Conservation (phyloP, 257 asterid genomes). For the Solanum habrochaites region DNA sequence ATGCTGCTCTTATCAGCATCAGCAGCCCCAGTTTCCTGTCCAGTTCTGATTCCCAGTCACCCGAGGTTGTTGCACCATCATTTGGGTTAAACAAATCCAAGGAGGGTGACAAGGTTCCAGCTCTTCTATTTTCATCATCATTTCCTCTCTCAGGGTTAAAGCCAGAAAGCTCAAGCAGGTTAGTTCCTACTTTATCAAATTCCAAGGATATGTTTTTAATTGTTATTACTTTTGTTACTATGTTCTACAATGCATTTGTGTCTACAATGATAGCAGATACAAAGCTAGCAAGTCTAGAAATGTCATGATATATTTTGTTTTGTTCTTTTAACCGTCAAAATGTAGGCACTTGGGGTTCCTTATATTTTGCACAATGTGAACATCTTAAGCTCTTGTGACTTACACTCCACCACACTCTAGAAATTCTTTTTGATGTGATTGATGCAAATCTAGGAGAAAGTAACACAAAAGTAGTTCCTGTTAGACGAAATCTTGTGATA, state of each 20-base stretch:
- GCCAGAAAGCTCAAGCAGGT: constrained; percentile 15
- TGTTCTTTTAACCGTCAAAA: neutral
- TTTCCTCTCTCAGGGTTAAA: neutral
- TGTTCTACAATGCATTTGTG: neutral
- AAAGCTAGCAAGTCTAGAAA: neutral
- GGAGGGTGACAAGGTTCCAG: constrained; percentile 8
- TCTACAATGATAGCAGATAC: neutral
- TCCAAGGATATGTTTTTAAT: neutral
- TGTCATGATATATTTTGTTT: neutral
- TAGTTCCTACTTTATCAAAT: neutral
- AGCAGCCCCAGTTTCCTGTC: constrained; percentile 5
- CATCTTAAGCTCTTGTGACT: neutral
- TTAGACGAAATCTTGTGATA: neutral
- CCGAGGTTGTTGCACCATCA: neutral
- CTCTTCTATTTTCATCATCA: constrained; percentile 9
- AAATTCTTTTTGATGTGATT: neutral
- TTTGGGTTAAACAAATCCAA: constrained; percentile 18
- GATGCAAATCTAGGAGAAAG: neutral
- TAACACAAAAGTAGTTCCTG: neutral
- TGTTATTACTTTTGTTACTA: neutral
- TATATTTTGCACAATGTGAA: neutral
- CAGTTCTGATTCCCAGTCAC: neutral
- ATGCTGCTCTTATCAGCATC: constrained; percentile 15
- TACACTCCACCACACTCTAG: neutral
- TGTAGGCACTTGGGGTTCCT: neutral